phyloP scores from a whole-genome alignment of 129 eudicot genomes.

The Ambrosia trifida region DNA sequence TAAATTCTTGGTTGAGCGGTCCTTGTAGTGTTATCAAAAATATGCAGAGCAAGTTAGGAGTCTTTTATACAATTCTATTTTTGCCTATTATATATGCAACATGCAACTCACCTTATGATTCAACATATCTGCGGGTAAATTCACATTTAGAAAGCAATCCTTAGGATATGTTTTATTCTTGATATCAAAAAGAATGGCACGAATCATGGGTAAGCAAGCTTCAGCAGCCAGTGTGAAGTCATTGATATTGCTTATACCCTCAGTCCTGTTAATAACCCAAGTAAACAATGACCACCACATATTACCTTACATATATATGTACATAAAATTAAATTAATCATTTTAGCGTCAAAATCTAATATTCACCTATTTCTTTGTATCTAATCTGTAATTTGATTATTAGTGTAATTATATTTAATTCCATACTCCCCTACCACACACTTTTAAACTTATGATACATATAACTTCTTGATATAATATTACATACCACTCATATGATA shows the following conservation, averaged over 20 bases:
- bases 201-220: constrained; percentile 84
- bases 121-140: constrained; percentile 65
- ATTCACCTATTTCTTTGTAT: no score
- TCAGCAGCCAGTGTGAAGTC: constrained; percentile 81
- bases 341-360: no score
- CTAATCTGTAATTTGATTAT: no score
- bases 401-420: no score
- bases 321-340: no score
- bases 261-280: constrained; percentile 45
- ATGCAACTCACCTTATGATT: constrained; percentile 67
- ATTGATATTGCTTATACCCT: constrained; percentile 50
- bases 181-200: constrained; percentile 54
- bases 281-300: constrained; percentile 6
- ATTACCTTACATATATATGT: no score
- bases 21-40: background rate
- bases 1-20: no score
- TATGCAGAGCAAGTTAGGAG: background rate
- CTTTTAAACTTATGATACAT: no score
- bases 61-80: background rate
- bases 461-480: no score
- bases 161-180: constrained; percentile 53
- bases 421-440: no score
- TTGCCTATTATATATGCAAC: background rate
- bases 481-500: constrained; percentile 87
- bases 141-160: constrained; percentile 68